Evolutionary conservation across 768 basidiomycete genomes (phyloP), one percentile per base, ranked within the genome.

Genomic region (Suillus decipiens): DNA sequence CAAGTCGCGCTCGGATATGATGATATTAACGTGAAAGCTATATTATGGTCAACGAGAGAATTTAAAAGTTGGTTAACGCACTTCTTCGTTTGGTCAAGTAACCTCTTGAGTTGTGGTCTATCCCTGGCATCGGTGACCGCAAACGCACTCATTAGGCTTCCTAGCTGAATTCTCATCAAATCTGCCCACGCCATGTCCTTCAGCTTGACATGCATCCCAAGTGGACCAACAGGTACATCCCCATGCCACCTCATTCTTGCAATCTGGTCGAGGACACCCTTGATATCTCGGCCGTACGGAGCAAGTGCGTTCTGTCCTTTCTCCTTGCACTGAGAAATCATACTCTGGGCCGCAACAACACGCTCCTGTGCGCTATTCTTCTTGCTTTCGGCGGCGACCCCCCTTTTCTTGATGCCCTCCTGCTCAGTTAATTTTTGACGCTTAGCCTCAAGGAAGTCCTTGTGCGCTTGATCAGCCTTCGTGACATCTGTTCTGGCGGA

Each of bases 191-290:
- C 76, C 64, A 78, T 69, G 56, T 96, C 90, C 68, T 80, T 84
- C 42, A 93, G 84, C 68, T 87, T 89, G 69, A 98, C 89, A 71
- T 86, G 82, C 56, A 83, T 65, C 0, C 96, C 96, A 31, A 98
- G 78, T 0, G 96, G 96, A 0, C 93, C 93, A 39, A 92, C 73
- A 0, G 92, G 91, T 22, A 69, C 70, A 53, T 86, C 81, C 3
- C 92, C 92, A 33, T 77, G 64, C 93, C 93, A 94, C 6, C 61
- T 76, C 72, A 75, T 77, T 34, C 68, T 69, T 50, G 75, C 71
- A 60, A 95, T 86, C 45, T 74, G 77, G 11, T 80, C 79, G 50
- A 92, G 68, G 9, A 93, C 81, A 0, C 68, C 68, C 63, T 86
- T 83, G 71, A 92, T 87, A 53, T 86, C 79, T 37, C 70, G 73